These are phyloP conservation scores for Fomitopsis pulvina DNA, from an alignment of 768 basidiomycete species.

Conservation along the genomic window DNA sequence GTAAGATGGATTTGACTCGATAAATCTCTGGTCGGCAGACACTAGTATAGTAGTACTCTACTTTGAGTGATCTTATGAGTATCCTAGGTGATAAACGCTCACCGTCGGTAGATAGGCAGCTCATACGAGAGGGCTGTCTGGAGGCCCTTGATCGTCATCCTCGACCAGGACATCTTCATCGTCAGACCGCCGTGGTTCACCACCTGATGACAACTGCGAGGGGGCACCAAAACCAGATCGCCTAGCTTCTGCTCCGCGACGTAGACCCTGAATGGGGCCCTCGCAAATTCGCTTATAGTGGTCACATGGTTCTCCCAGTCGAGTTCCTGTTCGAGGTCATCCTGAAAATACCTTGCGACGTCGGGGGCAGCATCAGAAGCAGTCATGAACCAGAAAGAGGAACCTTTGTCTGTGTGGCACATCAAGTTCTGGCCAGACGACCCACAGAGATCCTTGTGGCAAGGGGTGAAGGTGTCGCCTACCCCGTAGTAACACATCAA, in stretches of 20 bases:
- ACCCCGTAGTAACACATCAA: conserved; percentile 83
- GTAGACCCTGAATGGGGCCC: conserved; percentile 64
- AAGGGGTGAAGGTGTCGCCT: conserved; percentile 79
- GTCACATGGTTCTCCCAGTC: conserved; percentile 71
- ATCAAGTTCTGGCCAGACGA: conserved; percentile 85
- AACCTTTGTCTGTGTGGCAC: conserved; percentile 68
- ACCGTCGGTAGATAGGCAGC: conserved; percentile 78
- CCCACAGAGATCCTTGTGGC: conserved; percentile 80
- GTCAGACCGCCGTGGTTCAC: conserved; percentile 77
- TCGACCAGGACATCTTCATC: conserved; percentile 80
- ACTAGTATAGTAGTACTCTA: conserved; percentile 34
- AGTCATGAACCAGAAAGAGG: conserved; percentile 88
- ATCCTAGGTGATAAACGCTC: conserved; percentile 5
- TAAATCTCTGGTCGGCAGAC: conserved; percentile 80
- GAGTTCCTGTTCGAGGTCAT: conserved; percentile 47
- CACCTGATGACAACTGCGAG: conserved; percentile 78
- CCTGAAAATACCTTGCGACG: conserved; percentile 53
- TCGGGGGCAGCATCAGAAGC: conserved; percentile 45
- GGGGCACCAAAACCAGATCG: conserved; percentile 77
- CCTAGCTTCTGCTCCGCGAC: conserved; percentile 68
- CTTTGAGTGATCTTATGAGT: background rate
- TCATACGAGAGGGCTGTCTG: conserved; percentile 60
- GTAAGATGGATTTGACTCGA: conserved; percentile 61
- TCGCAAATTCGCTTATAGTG: conserved; percentile 53
- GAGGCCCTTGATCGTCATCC: conserved; percentile 68